Percentiles rank a stretch among this genome's conserved stretches.
Evolutionary conservation across 73 alveolate species (phyloP).

Genomic region (Stentor coeruleus): DNA sequence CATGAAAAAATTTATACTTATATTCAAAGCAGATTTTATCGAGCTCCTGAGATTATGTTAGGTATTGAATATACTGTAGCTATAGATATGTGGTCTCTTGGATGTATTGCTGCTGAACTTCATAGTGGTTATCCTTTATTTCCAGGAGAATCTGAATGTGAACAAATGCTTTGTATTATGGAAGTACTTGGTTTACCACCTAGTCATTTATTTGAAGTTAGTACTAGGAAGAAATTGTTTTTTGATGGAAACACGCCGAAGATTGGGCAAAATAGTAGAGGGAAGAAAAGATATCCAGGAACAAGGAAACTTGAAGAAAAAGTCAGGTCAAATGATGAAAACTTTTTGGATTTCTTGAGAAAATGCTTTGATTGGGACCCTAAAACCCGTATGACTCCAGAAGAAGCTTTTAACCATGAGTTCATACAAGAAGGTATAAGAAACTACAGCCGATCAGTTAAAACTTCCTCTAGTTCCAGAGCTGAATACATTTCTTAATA

Average conservation of each 20-base stretch:
- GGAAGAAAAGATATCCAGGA: slow-evolving; percentile 22
- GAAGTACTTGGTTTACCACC: slow-evolving; percentile 80
- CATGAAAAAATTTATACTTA: slow-evolving; percentile 69
- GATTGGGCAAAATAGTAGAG: slow-evolving; percentile 9
- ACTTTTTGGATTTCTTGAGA: slow-evolving; percentile 59
- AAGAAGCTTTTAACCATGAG: slow-evolving; percentile 80
- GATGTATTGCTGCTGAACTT: slow-evolving; percentile 87
- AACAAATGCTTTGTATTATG: slow-evolving; percentile 71
- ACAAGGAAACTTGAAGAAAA: not conserved
- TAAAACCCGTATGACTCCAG: slow-evolving; percentile 77
- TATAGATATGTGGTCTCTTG: slow-evolving; percentile 97
- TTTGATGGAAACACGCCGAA: slow-evolving; percentile 32
- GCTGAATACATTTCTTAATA: no score
- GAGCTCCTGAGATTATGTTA: slow-evolving; percentile 95
- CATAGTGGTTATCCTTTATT: slow-evolving; percentile 79
- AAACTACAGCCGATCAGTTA: no score
- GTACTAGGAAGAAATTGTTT: slow-evolving; percentile 48
- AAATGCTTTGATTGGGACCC: slow-evolving; percentile 86
- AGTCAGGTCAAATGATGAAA: not conserved
- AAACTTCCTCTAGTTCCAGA: no score
- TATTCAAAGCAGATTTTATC: slow-evolving; percentile 85
- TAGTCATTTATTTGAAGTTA: slow-evolving; percentile 41
- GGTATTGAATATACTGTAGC: slow-evolving; percentile 89
- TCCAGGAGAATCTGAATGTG: slow-evolving; percentile 88
- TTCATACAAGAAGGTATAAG: slow-evolving; percentile 59